These are phyloP conservation scores for Choanephora cucurbitarum DNA, from an alignment of 371 early-diverging fungal species.

Conservation along the genomic window DNA sequence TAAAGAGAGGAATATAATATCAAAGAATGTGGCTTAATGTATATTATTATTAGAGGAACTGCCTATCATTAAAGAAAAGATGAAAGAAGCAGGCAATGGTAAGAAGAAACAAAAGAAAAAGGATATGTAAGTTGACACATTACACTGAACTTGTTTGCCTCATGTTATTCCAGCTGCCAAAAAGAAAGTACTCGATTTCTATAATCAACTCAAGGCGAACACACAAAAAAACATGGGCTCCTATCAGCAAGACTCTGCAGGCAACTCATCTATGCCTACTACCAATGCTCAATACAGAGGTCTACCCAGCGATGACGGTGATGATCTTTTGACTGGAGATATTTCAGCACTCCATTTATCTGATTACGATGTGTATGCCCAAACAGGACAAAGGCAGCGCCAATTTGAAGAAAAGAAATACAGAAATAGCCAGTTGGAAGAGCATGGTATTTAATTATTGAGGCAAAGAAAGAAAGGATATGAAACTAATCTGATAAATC, in stretches of 20 bases:
- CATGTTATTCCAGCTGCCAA: conserved; percentile 39
- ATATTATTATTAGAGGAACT: conserved; percentile 37
- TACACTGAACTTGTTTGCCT: no score
- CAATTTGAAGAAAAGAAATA: not conserved
- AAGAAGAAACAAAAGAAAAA: conserved; percentile 1
- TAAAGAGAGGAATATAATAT: conserved; percentile 16
- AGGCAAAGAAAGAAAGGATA: not conserved
- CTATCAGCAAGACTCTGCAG: not conserved
- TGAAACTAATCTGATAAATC: conserved; percentile 1
- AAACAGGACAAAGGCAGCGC: conserved; percentile 23
- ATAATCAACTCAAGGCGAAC: conserved; percentile 44
- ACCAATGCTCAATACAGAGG: conserved; percentile 53
- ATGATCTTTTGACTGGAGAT: conserved; percentile 50
- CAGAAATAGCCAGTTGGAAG: no score
- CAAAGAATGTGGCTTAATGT: no score
- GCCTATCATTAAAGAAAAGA: conserved; percentile 51
- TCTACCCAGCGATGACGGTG: conserved; percentile 46
- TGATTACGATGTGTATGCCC: conserved; percentile 51
- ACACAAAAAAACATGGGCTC: conserved; percentile 21
- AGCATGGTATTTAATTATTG: not conserved
- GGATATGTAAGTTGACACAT: not conserved
- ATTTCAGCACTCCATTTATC: conserved; percentile 52
- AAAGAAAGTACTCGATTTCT: conserved; percentile 50
- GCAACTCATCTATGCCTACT: conserved; percentile 35
- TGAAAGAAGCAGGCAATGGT: conserved; percentile 55